Evolutionary conservation across 768 basidiomycete species (phyloP).

Genomic region (Gelatoporia subvermispora): DNA sequence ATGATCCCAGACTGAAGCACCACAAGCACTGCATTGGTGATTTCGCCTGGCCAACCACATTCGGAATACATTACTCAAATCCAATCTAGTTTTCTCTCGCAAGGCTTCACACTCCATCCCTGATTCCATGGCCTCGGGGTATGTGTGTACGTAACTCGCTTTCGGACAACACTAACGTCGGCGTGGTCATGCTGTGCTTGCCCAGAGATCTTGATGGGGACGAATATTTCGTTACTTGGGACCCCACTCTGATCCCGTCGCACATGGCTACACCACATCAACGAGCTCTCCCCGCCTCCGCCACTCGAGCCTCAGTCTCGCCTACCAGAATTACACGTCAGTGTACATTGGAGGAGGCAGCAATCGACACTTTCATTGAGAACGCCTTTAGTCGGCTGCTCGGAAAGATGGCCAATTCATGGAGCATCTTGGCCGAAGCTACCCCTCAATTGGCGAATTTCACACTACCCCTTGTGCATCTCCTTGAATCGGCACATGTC

Average conservation of each 20-base stretch:
- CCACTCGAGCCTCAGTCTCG: not conserved
- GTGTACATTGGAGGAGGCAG: slow-evolving; percentile 3
- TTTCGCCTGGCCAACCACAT: not conserved
- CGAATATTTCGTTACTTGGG: slow-evolving; percentile 12
- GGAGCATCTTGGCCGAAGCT: slow-evolving; percentile 3
- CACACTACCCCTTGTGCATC: slow-evolving; percentile 1
- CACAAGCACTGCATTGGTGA: slow-evolving; percentile 1
- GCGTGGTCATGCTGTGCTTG: not conserved
- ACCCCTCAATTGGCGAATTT: slow-evolving; percentile 8
- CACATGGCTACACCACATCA: not conserved
- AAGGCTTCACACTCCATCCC: slow-evolving; percentile 9
- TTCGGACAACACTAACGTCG: not conserved
- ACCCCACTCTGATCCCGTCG: slow-evolving; percentile 5
- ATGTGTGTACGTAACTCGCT: not conserved
- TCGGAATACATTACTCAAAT: not conserved
- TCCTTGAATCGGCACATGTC: slow-evolving; percentile 11
- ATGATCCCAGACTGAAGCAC: slow-evolving; percentile 1
- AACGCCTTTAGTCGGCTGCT: slow-evolving; percentile 7
- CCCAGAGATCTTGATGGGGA: slow-evolving; percentile 14
- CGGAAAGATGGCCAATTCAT: slow-evolving; percentile 8
- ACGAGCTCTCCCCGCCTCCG: not conserved
- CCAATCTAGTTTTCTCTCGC: slow-evolving; percentile 11
- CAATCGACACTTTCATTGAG: slow-evolving; percentile 10
- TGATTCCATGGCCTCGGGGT: slow-evolving; percentile 12
- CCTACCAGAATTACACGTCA: not conserved